Evolutionary conservation across 371 early-diverging fungal genomes (phyloP).

Genomic region (Rhizomucor miehei): DNA sequence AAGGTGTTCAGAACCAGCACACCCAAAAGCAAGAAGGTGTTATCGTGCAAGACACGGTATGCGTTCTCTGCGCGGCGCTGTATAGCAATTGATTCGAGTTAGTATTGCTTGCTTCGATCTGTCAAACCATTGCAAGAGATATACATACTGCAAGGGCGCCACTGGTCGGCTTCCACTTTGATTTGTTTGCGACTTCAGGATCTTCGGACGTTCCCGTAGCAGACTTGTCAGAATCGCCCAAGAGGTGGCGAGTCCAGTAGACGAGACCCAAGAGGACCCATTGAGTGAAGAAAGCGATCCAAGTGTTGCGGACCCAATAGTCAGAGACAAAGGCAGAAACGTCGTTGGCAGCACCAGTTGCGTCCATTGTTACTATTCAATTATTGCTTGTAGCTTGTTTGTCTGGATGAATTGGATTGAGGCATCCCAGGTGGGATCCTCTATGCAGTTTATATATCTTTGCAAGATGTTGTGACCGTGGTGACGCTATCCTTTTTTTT

Average conservation of each 20-base stretch:
- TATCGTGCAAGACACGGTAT: conserved; percentile 32
- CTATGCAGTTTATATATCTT: too few species aligned
- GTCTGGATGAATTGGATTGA: too few species aligned
- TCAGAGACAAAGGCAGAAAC: conserved; percentile 25
- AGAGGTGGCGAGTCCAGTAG: conserved; percentile 19
- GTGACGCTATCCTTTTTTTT: too few species aligned
- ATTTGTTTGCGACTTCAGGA: conserved; percentile 10
- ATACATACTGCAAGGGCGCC: neutral
- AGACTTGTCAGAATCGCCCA: conserved; percentile 14
- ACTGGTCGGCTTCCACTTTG: conserved; percentile 9
- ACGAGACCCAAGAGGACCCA: conserved; percentile 31
- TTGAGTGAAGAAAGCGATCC: conserved; percentile 36
- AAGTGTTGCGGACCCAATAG: conserved; percentile 21
- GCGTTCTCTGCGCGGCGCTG: conserved; percentile 16
- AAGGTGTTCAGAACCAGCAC: conserved; percentile 41
- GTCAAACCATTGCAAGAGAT: neutral
- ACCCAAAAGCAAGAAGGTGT: conserved; percentile 32
- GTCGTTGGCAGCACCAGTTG: conserved; percentile 4
- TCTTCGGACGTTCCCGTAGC: conserved; percentile 20
- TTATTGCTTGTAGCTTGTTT: too few species aligned
- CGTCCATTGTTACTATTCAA: conserved; percentile 8
- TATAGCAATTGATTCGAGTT: neutral
- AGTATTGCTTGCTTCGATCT: conserved; percentile 2
- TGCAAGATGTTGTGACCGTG: too few species aligned
- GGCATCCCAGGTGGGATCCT: too few species aligned